Base-by-base conservation (phyloP, 352 stramenopile species). In the Pythium aquatile region DNA sequence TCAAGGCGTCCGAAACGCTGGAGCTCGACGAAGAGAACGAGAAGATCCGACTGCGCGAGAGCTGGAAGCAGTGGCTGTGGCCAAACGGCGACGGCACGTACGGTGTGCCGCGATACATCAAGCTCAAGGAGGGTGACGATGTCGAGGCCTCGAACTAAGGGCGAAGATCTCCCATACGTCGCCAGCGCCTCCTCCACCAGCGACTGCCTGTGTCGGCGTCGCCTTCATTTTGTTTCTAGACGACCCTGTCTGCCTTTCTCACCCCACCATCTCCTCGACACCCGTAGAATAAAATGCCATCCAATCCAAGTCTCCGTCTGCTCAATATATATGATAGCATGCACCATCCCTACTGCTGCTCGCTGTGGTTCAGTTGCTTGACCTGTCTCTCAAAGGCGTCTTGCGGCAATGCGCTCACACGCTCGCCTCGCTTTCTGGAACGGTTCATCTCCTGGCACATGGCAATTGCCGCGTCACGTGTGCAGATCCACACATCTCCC, bases 41-140 rank as follows among this genome's bases (percentile, higher is more conserved):
- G 68, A 97, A 93, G 74, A 91, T 97, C 44, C 86, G 90, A 53
- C 74, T 95, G 65, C 86, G 85, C 46, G 63, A 93, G 20, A 87
- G 78, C 59, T 97, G 90, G 90, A 65, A 93, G 58, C 83, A 87
- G 77, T 97, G 90, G 90, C 77, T 97, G 48, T 95, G 90, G 77
- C 90, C 90, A 8, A 96, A 96, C 64, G 77, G 73, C 37, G 78
- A 93, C n/a, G 90, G 90, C 65, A 77, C 81, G 57, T 91, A 86
- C 66, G 90, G 90, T 32, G 85, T 96, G n/a, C 84, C 87, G 35
- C 76, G 79, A 44, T 97, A 97, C 79, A 84, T 97, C 70, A 97
- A 97, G 78, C 63, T 87, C 6, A 63, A 68, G 28, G 77, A 81
- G 11, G 70, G 65, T 9, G 74, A 79, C 17, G 64, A 65, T n/a